Base-by-base conservation (phyloP, 305 asterid species). In the Fraxinus albicans region DNA sequence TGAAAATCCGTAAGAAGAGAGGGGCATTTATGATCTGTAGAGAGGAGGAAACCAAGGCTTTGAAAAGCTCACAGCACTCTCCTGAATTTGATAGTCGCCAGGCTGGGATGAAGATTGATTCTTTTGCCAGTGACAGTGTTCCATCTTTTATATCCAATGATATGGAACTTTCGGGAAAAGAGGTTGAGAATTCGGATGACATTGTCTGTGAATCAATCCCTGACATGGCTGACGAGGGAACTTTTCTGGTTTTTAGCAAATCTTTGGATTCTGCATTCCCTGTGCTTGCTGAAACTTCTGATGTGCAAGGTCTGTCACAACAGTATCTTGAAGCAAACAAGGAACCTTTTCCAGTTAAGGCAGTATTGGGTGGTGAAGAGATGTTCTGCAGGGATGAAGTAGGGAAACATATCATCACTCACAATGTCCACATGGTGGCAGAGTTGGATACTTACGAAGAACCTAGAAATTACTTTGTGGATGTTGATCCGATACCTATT, bases 401-500 rank as follows among this genome's bases (percentile, higher is more conserved):
- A 8, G 89, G 84, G n/a, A 83, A 91, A 72, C 58, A 69, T 84
- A 79, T 85, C 88, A 86, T 75, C 53, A 38, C 83, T 77, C 82
- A 80, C 15, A 55, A 72, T 79, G 69, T 86, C 69, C 84, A 77
- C 77, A 83, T 73, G 80, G 80, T 67, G 58, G 73, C 86, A 36
- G 93, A 90, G 73, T 81, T 80, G 78, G 89, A 88, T 74, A 86
- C 87, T 31, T 87, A 89, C 70, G 91, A 89, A 53, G 90, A 77
- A 69, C 89, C 88, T 42, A 91, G 97, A 77, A 86, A 90, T 88
- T 93, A 91, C 88, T 91, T 85, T 83, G 87, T 80, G 74, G 95
- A 91, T 84, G 98, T 95, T 31, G 98, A 95, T 85, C 92, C 96
- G 33, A 94, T 95, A 82, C 94, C 94, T 65, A 95, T 95, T 80